Percentiles rank a stretch among this genome's conserved stretches.
Evolutionary conservation across 2,329 filamentous ascomycete species (phyloP).

Genomic region (Chrysoporthe deuterocubensis): DNA sequence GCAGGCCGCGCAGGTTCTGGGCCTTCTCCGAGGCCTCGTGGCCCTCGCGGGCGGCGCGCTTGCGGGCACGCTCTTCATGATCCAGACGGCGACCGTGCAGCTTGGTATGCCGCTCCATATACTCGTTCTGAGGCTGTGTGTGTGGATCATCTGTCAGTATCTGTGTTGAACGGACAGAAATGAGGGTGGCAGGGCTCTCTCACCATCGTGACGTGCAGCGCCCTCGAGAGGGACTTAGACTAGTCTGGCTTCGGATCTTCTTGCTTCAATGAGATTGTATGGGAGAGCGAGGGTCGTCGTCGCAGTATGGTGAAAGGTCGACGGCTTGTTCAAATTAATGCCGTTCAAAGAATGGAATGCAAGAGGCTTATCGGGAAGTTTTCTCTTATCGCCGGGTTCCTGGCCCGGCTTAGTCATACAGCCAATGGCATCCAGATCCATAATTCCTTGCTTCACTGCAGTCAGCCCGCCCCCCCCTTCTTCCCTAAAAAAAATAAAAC

Average conservation of each 20-base stretch:
- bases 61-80: conserved; percentile 86
- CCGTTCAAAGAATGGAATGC: conserved; percentile 7
- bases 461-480: neutral
- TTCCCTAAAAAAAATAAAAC: neutral
- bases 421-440: neutral
- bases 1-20: conserved; percentile 88
- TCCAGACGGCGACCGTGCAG: conserved; percentile 57
- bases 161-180: conserved; percentile 34
- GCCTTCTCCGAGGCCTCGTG: conserved; percentile 89
- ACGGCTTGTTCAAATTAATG: neutral
- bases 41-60: conserved; percentile 83
- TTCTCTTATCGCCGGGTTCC: conserved; percentile 13
- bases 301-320: neutral
- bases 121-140: conserved; percentile 78
- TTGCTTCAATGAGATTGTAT: neutral
- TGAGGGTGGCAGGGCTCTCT: neutral
- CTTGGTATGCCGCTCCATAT: conserved; percentile 80
- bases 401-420: conserved; percentile 13
- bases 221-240: conserved; percentile 26
- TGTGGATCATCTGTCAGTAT: conserved; percentile 24
- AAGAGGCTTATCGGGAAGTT: conserved; percentile 20
- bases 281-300: neutral
- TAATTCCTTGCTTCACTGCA: too few relatives aligned
- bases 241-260: neutral
- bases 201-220: conserved; percentile 22